Base-by-base conservation (phyloP, 306 rosid genomes). In the Fragaria ananassa region DNA sequence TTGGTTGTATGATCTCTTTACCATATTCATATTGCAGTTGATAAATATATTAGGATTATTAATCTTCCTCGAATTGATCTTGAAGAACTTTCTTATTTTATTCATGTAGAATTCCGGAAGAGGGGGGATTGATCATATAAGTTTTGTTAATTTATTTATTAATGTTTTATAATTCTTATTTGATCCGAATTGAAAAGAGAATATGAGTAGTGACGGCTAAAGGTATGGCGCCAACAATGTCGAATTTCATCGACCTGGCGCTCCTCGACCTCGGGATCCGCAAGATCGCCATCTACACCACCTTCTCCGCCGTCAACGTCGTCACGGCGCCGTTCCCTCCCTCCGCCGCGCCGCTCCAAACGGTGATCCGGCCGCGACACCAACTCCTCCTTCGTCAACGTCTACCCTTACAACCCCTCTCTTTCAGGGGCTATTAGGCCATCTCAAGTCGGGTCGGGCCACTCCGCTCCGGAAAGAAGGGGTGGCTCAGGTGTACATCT, bases 391-490 rank as follows among this genome's bases (percentile, higher is more conserved):
- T 76, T 94, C 85, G 75, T 94, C 83, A 87, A 85, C 35, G 64
- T 94, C 64, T 90, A 90, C 79, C 98, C 97, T 3, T 94, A 94
- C 95, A 88, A 92, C 9, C 74, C 93, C 98, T 25, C 86, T 94
- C 23, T 94, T 94, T 41, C 92, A 90, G 62, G 95, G 91, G 4
- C 79, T 94, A 11, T 79, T 92, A 74, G 75, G 75, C 61, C 96
- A 94, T 35, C 62, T 94, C 51, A 83, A 65, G 44, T 87, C 97
- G 2, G 95, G 93, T 3, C 15, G 49, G 25, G 96, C 96, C 3
- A 86, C 97, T 21, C 96, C 97, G 13, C 41, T 91, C 74, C 70
- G 91, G 81, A 90, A 77, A 31, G 96, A 90, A 54, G 97, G 96
- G 1, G 93, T 83, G 61, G 41, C 78, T 1, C 87, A 66, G 50